Evolutionary conservation across 148 eudicot species (phyloP), one percentile per base, ranked within the genome.

Genomic region (Hydrangea macrophylla): DNA sequence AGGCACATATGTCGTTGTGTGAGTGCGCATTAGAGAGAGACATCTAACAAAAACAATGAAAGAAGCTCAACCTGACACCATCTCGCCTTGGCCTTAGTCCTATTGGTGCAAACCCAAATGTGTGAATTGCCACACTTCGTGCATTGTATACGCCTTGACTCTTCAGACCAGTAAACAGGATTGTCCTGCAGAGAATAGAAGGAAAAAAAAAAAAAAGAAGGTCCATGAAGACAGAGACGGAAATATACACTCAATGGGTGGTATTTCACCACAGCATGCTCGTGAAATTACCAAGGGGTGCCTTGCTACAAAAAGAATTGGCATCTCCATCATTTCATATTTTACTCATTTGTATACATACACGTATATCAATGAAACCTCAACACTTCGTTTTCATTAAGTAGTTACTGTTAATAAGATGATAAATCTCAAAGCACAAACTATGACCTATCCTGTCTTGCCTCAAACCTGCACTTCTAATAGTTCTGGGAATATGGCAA

Each of bases 131-230:
- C 96, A 79, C 99, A 95, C 72, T 95, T 91, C 40, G 97, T 95
- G 85, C 99, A 95, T 57, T 89, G 99, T 78, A 95, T 91, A 68
- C 94, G 87, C 78, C 99, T 89, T 3, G 99, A 95, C 76, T 91
- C 99, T 82, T 95, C 99, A 54, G 96, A 87, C 68, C 63, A 80
- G 78, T 80, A 94, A 57, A 86, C 96, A 27, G 86, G 73, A 54
- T 60, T 70, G 68, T 79, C 85, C 96, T 91, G 88, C 68, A 18
- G 23, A 48, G 39, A 48, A 48, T 15, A 15, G 6, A n/a, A 48
- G 53, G 53, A 2, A 18, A 18, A 42, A 11, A 6, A 42, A 42
- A 18, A 42, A 42, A 18, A 11, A 42, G 48, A 42, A 42, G 1
- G 48, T 42, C 17, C 17, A 42, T 42, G 48, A 42, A 42, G 48